Conservation (phyloP, 495 filamentous ascomycete genomes). For the Pyrenula aspistea region DNA sequence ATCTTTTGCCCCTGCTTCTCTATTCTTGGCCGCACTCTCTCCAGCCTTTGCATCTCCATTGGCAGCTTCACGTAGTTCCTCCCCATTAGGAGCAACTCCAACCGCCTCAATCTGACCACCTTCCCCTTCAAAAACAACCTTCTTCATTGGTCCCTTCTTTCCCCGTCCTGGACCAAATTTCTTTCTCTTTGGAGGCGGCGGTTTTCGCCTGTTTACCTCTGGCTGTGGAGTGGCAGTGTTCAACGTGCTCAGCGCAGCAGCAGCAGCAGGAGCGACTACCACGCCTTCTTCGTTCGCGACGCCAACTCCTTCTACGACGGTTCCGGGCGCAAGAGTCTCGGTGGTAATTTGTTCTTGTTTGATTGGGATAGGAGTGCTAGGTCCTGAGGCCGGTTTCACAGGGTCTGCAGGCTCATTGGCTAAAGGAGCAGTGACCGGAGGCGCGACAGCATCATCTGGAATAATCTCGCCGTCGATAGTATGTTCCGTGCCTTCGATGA, state of each 20-base stretch:
- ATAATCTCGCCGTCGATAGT: slow-evolving; percentile 69
- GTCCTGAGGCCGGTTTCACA: slow-evolving; percentile 12
- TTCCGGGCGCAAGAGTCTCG: slow-evolving; percentile 40
- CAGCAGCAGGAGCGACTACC: slow-evolving; percentile 9
- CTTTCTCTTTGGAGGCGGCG: slow-evolving; percentile 65
- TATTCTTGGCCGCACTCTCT: slow-evolving; percentile 21
- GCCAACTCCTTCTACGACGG: slow-evolving; percentile 50
- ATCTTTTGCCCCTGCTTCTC: slow-evolving; percentile 31
- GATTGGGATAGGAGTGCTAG: slow-evolving; percentile 21
- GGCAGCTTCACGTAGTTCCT: slow-evolving; percentile 22
- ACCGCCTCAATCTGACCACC: not conserved
- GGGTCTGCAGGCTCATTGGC: slow-evolving; percentile 27
- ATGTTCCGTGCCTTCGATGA: slow-evolving; percentile 58
- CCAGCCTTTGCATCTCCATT: slow-evolving; percentile 21
- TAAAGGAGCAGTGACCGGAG: slow-evolving; percentile 19
- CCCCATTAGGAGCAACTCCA: slow-evolving; percentile 6
- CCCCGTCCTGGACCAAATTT: slow-evolving; percentile 55
- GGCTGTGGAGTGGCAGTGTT: slow-evolving; percentile 10
- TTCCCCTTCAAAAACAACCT: slow-evolving; percentile 8
- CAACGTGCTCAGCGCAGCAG: slow-evolving; percentile 24
- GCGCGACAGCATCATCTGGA: slow-evolving; percentile 35
- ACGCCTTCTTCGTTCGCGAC: slow-evolving; percentile 13
- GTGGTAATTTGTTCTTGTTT: slow-evolving; percentile 19
- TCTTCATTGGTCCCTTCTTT: slow-evolving; percentile 44
- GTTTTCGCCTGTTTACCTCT: slow-evolving; percentile 39